These are phyloP conservation scores for Flaveria linearis DNA, from an alignment of 129 eudicot species.

Conservation along the genomic window DNA sequence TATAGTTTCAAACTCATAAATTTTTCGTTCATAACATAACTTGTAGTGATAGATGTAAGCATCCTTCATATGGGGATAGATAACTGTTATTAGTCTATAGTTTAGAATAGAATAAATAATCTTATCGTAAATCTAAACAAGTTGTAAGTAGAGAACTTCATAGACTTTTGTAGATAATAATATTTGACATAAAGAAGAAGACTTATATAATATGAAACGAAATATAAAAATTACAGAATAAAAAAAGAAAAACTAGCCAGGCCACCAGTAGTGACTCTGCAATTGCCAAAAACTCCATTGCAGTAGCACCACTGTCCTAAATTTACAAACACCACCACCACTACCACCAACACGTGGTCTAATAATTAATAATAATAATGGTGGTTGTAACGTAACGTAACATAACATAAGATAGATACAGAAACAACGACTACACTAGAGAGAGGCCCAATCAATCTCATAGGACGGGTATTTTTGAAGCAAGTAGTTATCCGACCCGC, in stretches of 20 bases:
- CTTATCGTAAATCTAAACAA: neutral
- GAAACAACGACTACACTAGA: neutral
- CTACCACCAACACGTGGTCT: neutral
- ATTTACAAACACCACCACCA: slow-evolving; percentile 23
- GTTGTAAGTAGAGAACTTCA: neutral
- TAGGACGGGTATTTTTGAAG: slow-evolving; percentile 29
- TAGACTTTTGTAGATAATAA: neutral
- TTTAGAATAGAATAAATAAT: no score
- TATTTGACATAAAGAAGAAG: neutral
- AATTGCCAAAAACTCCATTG: slow-evolving; percentile 73
- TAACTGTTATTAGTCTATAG: no score
- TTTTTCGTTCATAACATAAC: no score
- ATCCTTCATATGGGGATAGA: no score
- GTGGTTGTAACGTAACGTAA: slow-evolving; percentile 16
- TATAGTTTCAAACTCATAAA: no score
- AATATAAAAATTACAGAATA: slow-evolving; percentile 11
- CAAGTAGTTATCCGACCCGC: slow-evolving; percentile 26
- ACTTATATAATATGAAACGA: neutral
- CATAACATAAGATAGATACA: neutral
- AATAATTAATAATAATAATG: neutral
- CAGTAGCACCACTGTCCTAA: slow-evolving; percentile 36
- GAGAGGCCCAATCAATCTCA: slow-evolving; percentile 72
- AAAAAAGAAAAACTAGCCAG: neutral
- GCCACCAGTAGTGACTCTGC: slow-evolving; percentile 40
- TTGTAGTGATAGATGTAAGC: no score